Evolutionary conservation across 2,329 filamentous ascomycete species (phyloP).

Genomic region (Aspergillus ustus): DNA sequence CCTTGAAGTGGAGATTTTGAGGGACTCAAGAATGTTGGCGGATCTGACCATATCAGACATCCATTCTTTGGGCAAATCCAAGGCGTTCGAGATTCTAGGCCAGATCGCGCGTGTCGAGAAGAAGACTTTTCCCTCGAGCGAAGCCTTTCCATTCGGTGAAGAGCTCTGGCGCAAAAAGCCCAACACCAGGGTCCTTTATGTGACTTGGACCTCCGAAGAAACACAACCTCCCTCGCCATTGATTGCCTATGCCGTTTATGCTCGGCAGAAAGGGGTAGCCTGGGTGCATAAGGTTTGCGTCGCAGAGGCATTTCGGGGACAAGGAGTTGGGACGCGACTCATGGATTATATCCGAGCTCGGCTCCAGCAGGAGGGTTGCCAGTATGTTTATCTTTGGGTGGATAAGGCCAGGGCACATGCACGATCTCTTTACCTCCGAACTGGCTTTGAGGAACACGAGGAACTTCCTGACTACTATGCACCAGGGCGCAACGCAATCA

Average conservation of each 20-base stretch:
- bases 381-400: slow-evolving; percentile 57
- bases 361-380: slow-evolving; percentile 53
- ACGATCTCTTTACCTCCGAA: slow-evolving; percentile 49
- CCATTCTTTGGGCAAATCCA: slow-evolving; percentile 40
- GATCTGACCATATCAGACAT: slow-evolving; percentile 41
- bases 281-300: slow-evolving; percentile 60
- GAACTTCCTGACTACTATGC: slow-evolving; percentile 56
- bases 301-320: slow-evolving; percentile 49
- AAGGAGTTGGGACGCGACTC: slow-evolving; percentile 53
- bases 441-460: slow-evolving; percentile 53
- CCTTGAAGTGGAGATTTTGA: slow-evolving; percentile 29
- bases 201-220: slow-evolving; percentile 26
- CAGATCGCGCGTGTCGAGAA: slow-evolving; percentile 50
- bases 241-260: slow-evolving; percentile 54
- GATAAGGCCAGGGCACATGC: slow-evolving; percentile 53
- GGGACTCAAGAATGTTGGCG: slow-evolving; percentile 30
- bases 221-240: slow-evolving; percentile 28
- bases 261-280: slow-evolving; percentile 49
- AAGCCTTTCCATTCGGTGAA: slow-evolving; percentile 54
- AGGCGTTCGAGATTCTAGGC: slow-evolving; percentile 42
- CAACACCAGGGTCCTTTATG: slow-evolving; percentile 51
- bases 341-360: slow-evolving; percentile 49
- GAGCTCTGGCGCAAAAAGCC: slow-evolving; percentile 54
- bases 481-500: slow-evolving; percentile 52
- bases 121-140: slow-evolving; percentile 56